These are phyloP conservation scores for Aureobasidium mangrovei DNA, from an alignment of 2,329 filamentous ascomycete genomes.

Conservation along the genomic window DNA sequence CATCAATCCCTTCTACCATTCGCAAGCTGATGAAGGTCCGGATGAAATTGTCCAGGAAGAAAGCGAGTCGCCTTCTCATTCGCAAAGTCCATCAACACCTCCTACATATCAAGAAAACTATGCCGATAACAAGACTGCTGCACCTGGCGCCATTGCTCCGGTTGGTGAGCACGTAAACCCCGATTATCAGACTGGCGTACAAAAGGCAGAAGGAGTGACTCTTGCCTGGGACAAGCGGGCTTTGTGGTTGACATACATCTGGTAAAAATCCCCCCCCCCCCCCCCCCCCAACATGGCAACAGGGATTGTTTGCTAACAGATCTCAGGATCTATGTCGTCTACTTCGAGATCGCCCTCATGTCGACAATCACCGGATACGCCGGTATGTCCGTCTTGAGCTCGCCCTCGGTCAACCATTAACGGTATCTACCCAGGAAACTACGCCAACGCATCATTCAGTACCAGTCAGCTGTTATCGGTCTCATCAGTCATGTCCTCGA, in stretches of 20 bases:
- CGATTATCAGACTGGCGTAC: constrained; percentile 22
- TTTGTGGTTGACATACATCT: constrained; percentile 21
- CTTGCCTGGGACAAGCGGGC: constrained; percentile 25
- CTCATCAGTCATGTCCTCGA: constrained; percentile 15
- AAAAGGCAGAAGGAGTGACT: constrained; percentile 26
- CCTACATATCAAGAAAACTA: constrained; percentile 24
- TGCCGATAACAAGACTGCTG: constrained; percentile 24
- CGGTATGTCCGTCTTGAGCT: too few species aligned
- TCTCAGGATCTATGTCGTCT: constrained; percentile 29
- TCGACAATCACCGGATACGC: constrained; percentile 22
- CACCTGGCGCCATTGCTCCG: constrained; percentile 15
- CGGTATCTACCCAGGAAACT: constrained; percentile 18
- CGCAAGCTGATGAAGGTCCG: constrained; percentile 5
- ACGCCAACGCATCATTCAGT: constrained; percentile 25
- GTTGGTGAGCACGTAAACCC: constrained; percentile 2
- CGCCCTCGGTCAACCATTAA: too few species aligned
- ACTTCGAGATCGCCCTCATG: constrained; percentile 31
- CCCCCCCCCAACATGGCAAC: too few species aligned
- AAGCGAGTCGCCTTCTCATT: constrained; percentile 3
- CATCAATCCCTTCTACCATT: constrained; percentile 9
- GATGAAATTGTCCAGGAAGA: constrained; percentile 10
- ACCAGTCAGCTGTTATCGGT: constrained; percentile 20
- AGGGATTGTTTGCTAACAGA: neutral
- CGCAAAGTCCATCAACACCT: constrained; percentile 18
- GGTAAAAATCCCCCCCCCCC: constrained; percentile 14